Evolutionary conservation across 306 rosid species (phyloP).

Genomic region (Carpinus fangiana): DNA sequence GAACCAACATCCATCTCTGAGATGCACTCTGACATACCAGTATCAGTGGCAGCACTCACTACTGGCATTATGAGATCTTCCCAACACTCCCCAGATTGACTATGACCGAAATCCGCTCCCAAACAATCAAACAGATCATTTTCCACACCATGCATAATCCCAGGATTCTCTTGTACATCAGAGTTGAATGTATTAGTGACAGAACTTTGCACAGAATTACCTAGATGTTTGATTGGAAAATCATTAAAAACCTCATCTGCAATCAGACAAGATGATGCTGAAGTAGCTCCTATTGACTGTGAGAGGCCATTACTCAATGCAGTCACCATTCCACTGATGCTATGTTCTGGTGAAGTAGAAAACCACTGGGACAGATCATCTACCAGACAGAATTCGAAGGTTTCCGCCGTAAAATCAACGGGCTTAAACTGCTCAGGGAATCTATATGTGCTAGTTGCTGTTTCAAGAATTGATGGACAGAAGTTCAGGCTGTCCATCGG

Average conservation of each 20-base stretch:
- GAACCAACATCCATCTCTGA: slow-evolving; percentile 44
- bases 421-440: slow-evolving; percentile 37
- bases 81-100: slow-evolving; percentile 41
- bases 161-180: slow-evolving; percentile 35
- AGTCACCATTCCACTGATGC: slow-evolving; percentile 28
- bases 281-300: slow-evolving; percentile 40
- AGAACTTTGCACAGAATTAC: slow-evolving; percentile 32
- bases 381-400: slow-evolving; percentile 38
- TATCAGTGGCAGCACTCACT: slow-evolving; percentile 29
- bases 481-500: slow-evolving; percentile 30
- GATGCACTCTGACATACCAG: slow-evolving; percentile 39
- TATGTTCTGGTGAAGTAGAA: slow-evolving; percentile 44
- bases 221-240: slow-evolving; percentile 25
- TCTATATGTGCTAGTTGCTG: slow-evolving; percentile 28
- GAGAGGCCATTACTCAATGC: slow-evolving; percentile 39
- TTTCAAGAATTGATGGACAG: slow-evolving; percentile 24
- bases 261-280: slow-evolving; percentile 36
- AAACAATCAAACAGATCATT: slow-evolving; percentile 36
- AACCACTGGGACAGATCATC: slow-evolving; percentile 74
- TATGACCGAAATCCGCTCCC: slow-evolving; percentile 36
- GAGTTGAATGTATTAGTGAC: slow-evolving; percentile 27
- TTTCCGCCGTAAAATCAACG: slow-evolving; percentile 36
- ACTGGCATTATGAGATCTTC: slow-evolving; percentile 42
- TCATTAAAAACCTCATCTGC: slow-evolving; percentile 27
- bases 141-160: slow-evolving; percentile 26